Evolutionary conservation across 768 basidiomycete genomes (phyloP).

Genomic region (Cystofilobasidium capitatum): DNA sequence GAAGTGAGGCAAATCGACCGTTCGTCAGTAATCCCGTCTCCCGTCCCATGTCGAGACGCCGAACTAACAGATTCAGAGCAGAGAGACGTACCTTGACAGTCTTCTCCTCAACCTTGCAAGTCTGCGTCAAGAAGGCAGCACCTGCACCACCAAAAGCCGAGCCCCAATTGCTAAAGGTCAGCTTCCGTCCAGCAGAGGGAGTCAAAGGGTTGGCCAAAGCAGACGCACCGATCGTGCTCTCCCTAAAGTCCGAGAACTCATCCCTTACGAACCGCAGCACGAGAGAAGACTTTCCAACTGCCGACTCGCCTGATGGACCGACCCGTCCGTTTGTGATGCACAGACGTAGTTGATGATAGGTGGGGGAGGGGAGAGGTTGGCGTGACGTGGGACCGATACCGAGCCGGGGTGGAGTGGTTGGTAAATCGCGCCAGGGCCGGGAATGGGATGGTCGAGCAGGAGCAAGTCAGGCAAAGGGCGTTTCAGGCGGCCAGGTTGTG

Average conservation of each 20-base stretch:
- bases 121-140: slow-evolving; percentile 99
- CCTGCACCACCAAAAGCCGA: slow-evolving; percentile 46
- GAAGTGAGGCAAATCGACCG: no score
- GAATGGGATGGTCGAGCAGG: not conserved
- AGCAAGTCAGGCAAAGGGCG: not conserved
- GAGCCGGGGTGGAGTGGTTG: not conserved
- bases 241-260: slow-evolving; percentile 40
- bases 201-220: no score
- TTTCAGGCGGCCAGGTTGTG: no score
- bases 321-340: slow-evolving; percentile 57
- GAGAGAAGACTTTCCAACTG: slow-evolving; percentile 86
- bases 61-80: not conserved
- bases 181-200: no score
- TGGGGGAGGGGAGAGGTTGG: not conserved
- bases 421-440: not conserved
- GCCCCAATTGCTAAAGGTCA: not conserved
- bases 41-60: slow-evolving; percentile 67
- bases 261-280: slow-evolving; percentile 86
- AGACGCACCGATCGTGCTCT: slow-evolving; percentile 29
- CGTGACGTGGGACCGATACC: not conserved
- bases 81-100: slow-evolving; percentile 72
- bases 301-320: slow-evolving; percentile 76
- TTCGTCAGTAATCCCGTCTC: slow-evolving; percentile 24
- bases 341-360: not conserved
- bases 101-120: slow-evolving; percentile 78